These are phyloP conservation scores for Gossypium bickii DNA, from an alignment of 345 rosid species.

Conservation along the genomic window DNA sequence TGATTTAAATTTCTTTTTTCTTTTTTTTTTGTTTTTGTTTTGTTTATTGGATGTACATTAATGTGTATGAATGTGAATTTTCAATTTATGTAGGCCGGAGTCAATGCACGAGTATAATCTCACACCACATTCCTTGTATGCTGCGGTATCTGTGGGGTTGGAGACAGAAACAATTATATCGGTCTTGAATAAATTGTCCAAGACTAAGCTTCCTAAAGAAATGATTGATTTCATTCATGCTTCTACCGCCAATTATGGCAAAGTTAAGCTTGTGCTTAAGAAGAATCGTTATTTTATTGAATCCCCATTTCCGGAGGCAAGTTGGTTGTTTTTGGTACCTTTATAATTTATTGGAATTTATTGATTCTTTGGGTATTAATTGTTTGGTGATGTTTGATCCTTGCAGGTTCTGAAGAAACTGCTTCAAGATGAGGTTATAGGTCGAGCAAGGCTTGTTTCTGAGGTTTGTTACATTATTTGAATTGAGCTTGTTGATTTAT, in stretches of 20 bases:
- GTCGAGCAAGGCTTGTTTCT: slow-evolving; percentile 53
- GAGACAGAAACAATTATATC: slow-evolving; percentile 85
- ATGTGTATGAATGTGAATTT: slow-evolving; percentile 10
- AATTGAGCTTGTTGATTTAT: slow-evolving; percentile 1
- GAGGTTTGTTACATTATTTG: slow-evolving; percentile 52
- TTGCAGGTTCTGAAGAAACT: slow-evolving; percentile 75
- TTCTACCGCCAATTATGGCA: slow-evolving; percentile 94
- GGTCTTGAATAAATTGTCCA: slow-evolving; percentile 84
- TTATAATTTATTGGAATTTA: background rate
- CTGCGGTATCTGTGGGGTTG: slow-evolving; percentile 93
- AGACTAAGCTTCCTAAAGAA: slow-evolving; percentile 87
- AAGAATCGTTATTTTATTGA: slow-evolving; percentile 86
- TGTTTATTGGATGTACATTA: background rate
- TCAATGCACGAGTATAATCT: slow-evolving; percentile 95
- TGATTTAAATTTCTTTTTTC: background rate
- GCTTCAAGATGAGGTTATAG: slow-evolving; percentile 66
- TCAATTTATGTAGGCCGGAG: slow-evolving; percentile 62
- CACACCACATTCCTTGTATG: slow-evolving; percentile 93
- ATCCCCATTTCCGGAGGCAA: slow-evolving; percentile 88
- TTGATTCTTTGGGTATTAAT: background rate
- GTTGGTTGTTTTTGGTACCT: slow-evolving; percentile 20
- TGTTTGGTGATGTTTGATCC: background rate
- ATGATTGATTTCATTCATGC: slow-evolving; percentile 79
- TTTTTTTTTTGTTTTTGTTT: too few species aligned
- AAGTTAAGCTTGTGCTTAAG: slow-evolving; percentile 95